A percentile compares a stretch with the other conserved stretches of the same genome.
These are phyloP conservation scores for Pseudoscleropodium purum DNA, from an alignment of 225 moss, liverwort and hornwort genomes.

Conservation along the genomic window DNA sequence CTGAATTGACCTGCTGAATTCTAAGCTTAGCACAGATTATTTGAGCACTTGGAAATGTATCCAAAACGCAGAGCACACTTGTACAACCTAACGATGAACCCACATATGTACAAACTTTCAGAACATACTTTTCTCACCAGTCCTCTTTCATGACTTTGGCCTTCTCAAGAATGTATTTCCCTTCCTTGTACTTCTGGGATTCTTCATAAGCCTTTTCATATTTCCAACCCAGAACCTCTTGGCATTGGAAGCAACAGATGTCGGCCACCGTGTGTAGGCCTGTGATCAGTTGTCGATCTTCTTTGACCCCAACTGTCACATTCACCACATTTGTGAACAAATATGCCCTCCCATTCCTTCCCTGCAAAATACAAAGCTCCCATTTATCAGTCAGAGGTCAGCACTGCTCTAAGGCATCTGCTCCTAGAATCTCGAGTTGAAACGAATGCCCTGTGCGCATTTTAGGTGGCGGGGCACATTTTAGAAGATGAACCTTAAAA, in stretches of 20 bases:
- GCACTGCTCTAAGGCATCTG: background rate
- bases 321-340: conserved; percentile 96
- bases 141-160: conserved; percentile 98
- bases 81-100: background rate
- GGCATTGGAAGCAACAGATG: conserved; percentile 83
- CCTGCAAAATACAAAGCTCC: conserved; percentile 33
- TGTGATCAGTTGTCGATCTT: conserved; percentile 81
- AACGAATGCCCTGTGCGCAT: background rate
- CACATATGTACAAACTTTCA: conserved; percentile 1
- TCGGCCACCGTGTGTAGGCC: conserved; percentile 95
- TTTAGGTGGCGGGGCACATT: background rate
- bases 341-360: conserved; percentile 92
- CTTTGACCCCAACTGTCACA: conserved; percentile 68
- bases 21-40: conserved; percentile 15
- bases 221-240: conserved; percentile 96
- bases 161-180: conserved; percentile 92
- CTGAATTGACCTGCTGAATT: background rate
- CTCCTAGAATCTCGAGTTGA: background rate
- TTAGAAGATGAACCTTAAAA: background rate
- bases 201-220: conserved; percentile 96
- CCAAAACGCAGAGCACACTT: conserved; percentile 22
- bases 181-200: conserved; percentile 96
- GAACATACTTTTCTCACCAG: conserved; percentile 31
- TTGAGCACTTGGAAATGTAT: conserved; percentile 10
- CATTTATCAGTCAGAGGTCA: background rate